These are phyloP conservation scores for Podospora conica DNA, from an alignment of 495 filamentous ascomycete genomes.

Conservation along the genomic window DNA sequence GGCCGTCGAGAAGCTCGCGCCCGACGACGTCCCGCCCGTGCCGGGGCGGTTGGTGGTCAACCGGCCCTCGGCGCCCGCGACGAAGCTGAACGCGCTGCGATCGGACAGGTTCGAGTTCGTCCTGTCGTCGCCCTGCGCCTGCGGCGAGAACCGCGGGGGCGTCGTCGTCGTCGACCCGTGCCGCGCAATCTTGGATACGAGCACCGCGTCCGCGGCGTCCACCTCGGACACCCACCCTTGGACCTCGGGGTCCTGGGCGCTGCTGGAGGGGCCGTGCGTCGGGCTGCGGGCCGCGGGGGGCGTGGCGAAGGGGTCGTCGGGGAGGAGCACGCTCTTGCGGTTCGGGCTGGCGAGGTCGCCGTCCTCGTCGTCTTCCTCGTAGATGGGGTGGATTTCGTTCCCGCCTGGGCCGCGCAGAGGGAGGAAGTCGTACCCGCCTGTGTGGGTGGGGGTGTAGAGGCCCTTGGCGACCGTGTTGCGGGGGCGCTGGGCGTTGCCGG, in stretches of 20 bases:
- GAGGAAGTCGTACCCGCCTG: constrained; percentile 16
- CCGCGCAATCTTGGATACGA: constrained; percentile 25
- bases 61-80: constrained; percentile 6
- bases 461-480: neutral
- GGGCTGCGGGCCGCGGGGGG: constrained; percentile 18
- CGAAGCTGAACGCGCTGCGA: constrained; percentile 32
- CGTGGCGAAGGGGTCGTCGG: constrained; percentile 41
- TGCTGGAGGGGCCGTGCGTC: neutral
- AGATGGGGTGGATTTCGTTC: constrained; percentile 49
- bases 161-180: constrained; percentile 15
- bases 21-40: constrained; percentile 13
- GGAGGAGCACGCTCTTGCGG: constrained; percentile 12
- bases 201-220: constrained; percentile 46
- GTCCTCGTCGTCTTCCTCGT: constrained; percentile 64
- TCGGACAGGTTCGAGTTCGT: constrained; percentile 32
- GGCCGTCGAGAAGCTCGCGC: constrained; percentile 66
- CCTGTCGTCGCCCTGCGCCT: constrained; percentile 26
- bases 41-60: constrained; percentile 13
- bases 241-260: constrained; percentile 44
- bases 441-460: neutral
- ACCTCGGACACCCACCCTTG: constrained; percentile 57
- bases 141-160: constrained; percentile 1
- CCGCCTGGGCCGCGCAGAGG: constrained; percentile 11
- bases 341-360: constrained; percentile 16
- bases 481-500: neutral